Evolutionary conservation across 805 yeast genomes (phyloP).

Genomic region (Wickerhamomyces rabaulensis): DNA sequence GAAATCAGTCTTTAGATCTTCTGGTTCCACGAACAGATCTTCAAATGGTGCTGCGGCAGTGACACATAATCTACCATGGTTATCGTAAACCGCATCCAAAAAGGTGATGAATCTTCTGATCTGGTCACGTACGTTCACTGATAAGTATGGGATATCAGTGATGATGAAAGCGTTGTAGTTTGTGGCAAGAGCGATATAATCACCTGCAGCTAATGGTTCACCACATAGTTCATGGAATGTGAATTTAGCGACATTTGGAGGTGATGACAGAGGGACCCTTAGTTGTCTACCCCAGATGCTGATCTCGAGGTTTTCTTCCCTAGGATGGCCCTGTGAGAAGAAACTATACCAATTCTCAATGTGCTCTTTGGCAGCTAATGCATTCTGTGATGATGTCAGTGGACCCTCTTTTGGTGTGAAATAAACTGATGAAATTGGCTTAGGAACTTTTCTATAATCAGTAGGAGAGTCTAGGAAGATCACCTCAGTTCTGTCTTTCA

Average conservation of each 20-base stretch:
- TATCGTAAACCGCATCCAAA: slow-evolving; percentile 92
- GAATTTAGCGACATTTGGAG: slow-evolving; percentile 83
- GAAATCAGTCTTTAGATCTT: slow-evolving; percentile 37
- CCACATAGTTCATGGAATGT: slow-evolving; percentile 86
- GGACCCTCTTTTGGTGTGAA: slow-evolving; percentile 63
- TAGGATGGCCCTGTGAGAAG: slow-evolving; percentile 58
- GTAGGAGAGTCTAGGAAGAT: slow-evolving; percentile 84
- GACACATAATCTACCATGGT: slow-evolving; percentile 80
- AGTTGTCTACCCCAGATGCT: slow-evolving; percentile 88
- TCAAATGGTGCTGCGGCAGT: slow-evolving; percentile 84
- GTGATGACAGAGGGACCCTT: slow-evolving; percentile 67
- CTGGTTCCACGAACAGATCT: slow-evolving; percentile 82
- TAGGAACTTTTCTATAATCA: slow-evolving; percentile 85
- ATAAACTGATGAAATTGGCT: slow-evolving; percentile 77
- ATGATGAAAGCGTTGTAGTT: slow-evolving; percentile 75
- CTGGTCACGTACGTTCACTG: slow-evolving; percentile 72
- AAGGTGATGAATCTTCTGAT: slow-evolving; percentile 92
- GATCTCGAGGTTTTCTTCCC: slow-evolving; percentile 32
- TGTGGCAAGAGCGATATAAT: slow-evolving; percentile 77
- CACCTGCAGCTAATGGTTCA: slow-evolving; percentile 86
- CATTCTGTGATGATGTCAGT: slow-evolving; percentile 44
- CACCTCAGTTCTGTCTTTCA: slow-evolving; percentile 71
- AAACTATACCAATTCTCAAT: slow-evolving; percentile 72
- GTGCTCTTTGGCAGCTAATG: slow-evolving; percentile 52
- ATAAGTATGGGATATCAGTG: slow-evolving; percentile 86